Evolutionary conservation across 148 eudicot genomes (phyloP).

Genomic region (Suaeda aralocaspica): DNA sequence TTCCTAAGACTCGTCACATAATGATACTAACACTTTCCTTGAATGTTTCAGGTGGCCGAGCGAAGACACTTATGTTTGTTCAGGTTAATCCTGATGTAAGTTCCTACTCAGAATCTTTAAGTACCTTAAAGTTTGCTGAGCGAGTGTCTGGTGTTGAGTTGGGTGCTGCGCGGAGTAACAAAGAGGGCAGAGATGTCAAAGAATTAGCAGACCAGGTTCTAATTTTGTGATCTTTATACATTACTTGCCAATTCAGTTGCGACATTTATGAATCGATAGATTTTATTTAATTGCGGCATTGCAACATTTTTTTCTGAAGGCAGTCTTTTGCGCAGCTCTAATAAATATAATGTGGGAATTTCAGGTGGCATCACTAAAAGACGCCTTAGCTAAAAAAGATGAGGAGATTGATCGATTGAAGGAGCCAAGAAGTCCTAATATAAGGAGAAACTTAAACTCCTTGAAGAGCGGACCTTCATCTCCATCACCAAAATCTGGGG

Average conservation of each 20-base stretch:
- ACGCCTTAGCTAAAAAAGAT: slow-evolving; percentile 32
- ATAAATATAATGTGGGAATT: slow-evolving; percentile 3
- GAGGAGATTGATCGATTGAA: slow-evolving; percentile 42
- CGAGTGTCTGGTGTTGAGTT: slow-evolving; percentile 76
- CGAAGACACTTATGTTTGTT: slow-evolving; percentile 87
- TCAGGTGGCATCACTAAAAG: slow-evolving; percentile 45
- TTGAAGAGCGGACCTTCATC: slow-evolving; percentile 40
- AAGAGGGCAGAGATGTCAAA: slow-evolving; percentile 59
- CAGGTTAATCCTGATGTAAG: slow-evolving; percentile 60
- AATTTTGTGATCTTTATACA: slow-evolving; percentile 6
- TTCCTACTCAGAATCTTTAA: slow-evolving; percentile 53
- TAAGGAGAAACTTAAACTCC: slow-evolving; percentile 36
- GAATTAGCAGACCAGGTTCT: slow-evolving; percentile 69
- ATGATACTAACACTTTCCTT: not conserved
- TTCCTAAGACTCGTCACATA: not conserved
- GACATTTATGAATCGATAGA: too few relatives aligned
- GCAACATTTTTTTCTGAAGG: too few relatives aligned
- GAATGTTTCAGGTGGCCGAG: slow-evolving; percentile 59
- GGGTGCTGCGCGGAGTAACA: slow-evolving; percentile 63
- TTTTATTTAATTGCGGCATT: too few relatives aligned
- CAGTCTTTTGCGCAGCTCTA: too few relatives aligned
- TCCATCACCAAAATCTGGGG: slow-evolving; percentile 32
- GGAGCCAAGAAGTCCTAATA: slow-evolving; percentile 33
- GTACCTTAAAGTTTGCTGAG: slow-evolving; percentile 79
- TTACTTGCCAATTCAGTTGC: not conserved